Conservation (phyloP, 768 basidiomycete species). For the Boletus reticulatus region DNA sequence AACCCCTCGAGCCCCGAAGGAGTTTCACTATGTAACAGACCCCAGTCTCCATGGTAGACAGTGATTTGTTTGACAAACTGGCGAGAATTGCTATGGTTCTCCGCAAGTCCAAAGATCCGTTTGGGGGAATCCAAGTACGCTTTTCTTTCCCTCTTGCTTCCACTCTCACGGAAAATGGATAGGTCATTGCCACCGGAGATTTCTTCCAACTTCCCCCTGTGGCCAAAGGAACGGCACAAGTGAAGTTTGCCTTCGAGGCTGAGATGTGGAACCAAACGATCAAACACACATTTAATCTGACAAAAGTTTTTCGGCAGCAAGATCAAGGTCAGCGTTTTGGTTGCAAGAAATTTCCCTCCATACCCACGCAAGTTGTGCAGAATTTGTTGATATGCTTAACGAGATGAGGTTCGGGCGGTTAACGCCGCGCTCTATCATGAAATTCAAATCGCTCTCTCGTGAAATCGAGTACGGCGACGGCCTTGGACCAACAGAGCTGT, state of each 20-base stretch:
- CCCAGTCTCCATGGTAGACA: slow-evolving; percentile 96
- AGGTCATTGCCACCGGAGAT: slow-evolving; percentile 93
- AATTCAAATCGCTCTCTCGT: slow-evolving; percentile 70
- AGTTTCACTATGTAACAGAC: not conserved
- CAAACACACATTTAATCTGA: slow-evolving; percentile 84
- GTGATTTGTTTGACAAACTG: slow-evolving; percentile 89
- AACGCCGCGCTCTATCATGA: slow-evolving; percentile 57
- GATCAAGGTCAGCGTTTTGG: slow-evolving; percentile 65
- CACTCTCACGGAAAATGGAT: slow-evolving; percentile 2
- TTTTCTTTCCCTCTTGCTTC: not conserved
- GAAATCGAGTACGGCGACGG: slow-evolving; percentile 76
- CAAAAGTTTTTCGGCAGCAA: slow-evolving; percentile 92
- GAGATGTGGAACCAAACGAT: slow-evolving; percentile 71
- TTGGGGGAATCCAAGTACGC: slow-evolving; percentile 89
- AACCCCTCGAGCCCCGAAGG: not conserved
- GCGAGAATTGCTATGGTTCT: slow-evolving; percentile 64
- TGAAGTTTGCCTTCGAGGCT: slow-evolving; percentile 94
- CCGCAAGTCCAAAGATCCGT: slow-evolving; percentile 64
- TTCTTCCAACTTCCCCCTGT: slow-evolving; percentile 99
- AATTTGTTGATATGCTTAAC: slow-evolving; percentile 94
- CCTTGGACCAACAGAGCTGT: slow-evolving; percentile 90
- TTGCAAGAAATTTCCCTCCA: not conserved
- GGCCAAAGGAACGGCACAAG: slow-evolving; percentile 49
- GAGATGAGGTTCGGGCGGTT: slow-evolving; percentile 94
- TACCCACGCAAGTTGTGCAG: slow-evolving; percentile 38